Percentiles rank a stretch among this genome's conserved stretches.
These are phyloP conservation scores for Klebsormidium nitens DNA, from an alignment of 139 green algal species.

Conservation along the genomic window DNA sequence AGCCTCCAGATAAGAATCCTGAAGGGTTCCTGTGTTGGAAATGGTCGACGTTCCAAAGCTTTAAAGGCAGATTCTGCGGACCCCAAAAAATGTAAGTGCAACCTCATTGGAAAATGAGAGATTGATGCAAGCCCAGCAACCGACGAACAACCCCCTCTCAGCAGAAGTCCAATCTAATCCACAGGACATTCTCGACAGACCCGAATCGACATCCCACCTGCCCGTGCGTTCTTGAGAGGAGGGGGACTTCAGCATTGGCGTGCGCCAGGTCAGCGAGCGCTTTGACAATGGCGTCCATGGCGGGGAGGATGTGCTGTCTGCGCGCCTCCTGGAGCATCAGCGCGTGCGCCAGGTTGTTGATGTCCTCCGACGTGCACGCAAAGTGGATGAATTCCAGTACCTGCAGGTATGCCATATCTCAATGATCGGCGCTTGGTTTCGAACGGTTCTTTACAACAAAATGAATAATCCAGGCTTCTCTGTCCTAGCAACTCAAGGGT, in stretches of 20 bases:
- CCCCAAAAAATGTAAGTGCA: too few species aligned
- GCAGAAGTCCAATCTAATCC: too few species aligned
- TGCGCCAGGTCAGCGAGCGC: constrained; percentile 61
- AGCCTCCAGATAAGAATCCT: neutral
- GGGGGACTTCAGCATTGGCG: constrained; percentile 79
- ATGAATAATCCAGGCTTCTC: too few species aligned
- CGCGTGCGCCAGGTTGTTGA: constrained; percentile 98
- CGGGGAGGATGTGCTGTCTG: constrained; percentile 46
- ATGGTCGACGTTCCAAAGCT: too few species aligned
- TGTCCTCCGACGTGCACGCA: constrained; percentile 97
- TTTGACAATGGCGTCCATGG: constrained; percentile 70
- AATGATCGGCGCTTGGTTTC: too few species aligned
- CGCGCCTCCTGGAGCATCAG: constrained; percentile 91
- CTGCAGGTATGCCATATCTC: constrained; percentile 5
- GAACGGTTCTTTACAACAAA: too few species aligned
- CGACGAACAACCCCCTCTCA: too few species aligned
- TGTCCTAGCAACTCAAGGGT: too few species aligned
- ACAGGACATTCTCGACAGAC: too few species aligned
- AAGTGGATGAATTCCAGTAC: constrained; percentile 97
- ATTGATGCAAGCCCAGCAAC: too few species aligned
- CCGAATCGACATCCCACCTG: constrained; percentile 54
- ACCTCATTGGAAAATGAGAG: too few species aligned
- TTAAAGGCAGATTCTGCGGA: too few species aligned
- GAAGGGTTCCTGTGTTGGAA: constrained; percentile 1
- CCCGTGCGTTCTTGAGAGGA: constrained; percentile 94